Conservation (phyloP, 495 filamentous ascomycete genomes). For the Tuber brumale region DNA sequence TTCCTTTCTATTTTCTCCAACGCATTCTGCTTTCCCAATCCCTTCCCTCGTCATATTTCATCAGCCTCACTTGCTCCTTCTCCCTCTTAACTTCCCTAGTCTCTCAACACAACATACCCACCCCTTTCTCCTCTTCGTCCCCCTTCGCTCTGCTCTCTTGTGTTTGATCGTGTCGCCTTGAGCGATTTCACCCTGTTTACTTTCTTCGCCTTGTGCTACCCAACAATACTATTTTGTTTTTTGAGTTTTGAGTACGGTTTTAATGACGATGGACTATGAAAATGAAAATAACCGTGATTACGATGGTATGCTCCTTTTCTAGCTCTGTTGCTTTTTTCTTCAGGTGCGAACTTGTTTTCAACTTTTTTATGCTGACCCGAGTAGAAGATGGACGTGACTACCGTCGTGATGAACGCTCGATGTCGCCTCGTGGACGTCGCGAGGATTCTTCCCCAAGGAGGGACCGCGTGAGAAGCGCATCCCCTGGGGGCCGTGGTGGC, state of each 20-base stretch:
- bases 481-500: constrained; percentile 69
- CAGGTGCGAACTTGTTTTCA: background rate
- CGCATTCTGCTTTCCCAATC: constrained; percentile 12
- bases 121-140: constrained; percentile 35
- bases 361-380: constrained; percentile 21
- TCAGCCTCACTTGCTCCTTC: constrained; percentile 32
- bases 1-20: constrained; percentile 18
- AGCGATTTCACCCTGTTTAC: constrained; percentile 31
- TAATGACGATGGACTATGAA: constrained; percentile 67
- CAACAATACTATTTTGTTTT: constrained; percentile 29
- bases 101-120: constrained; percentile 38
- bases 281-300: constrained; percentile 73
- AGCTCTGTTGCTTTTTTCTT: constrained; percentile 1
- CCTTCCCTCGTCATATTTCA: constrained; percentile 41
- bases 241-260: constrained; percentile 22
- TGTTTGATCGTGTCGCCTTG: constrained; percentile 17
- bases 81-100: constrained; percentile 19
- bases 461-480: constrained; percentile 83
- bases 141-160: constrained; percentile 24
- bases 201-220: constrained; percentile 9
- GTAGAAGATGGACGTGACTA: constrained; percentile 33
- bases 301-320: constrained; percentile 58
- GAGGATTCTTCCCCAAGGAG: constrained; percentile 62
- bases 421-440: constrained; percentile 56
- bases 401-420: constrained; percentile 37